phyloP scores from a whole-genome alignment of 1,284 basidiomycete genomes.

The Inonotus obliquus region DNA sequence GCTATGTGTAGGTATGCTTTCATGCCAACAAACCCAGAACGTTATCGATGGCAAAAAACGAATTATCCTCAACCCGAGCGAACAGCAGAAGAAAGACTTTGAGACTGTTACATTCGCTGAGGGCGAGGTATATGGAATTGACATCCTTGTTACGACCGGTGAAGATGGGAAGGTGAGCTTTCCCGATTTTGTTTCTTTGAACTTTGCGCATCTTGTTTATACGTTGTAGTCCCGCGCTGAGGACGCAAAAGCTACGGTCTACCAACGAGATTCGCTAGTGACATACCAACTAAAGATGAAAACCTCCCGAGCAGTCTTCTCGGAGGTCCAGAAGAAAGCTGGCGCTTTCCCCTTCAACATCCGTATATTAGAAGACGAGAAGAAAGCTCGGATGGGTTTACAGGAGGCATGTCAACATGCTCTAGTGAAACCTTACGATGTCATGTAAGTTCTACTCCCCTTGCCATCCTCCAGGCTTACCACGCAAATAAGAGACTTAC shows the following conservation, averaged over 20 bases:
- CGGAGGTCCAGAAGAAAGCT: constrained; percentile 96
- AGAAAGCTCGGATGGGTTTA: constrained; percentile 90
- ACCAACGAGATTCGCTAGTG: constrained; percentile 82
- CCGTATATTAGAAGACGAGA: constrained; percentile 91
- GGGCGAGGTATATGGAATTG: constrained; percentile 94
- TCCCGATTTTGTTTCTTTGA: not conserved
- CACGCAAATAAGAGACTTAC: not conserved
- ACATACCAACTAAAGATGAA: constrained; percentile 99
- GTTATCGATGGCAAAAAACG: constrained; percentile 97
- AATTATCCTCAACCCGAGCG: constrained; percentile 85
- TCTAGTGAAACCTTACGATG: constrained; percentile 87
- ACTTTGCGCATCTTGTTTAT: constrained; percentile 27
- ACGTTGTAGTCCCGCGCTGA: constrained; percentile 65
- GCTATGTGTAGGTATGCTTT: constrained; percentile 92
- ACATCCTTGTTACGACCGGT: constrained; percentile 85
- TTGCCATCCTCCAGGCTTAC: not conserved
- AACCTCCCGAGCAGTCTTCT: constrained; percentile 91
- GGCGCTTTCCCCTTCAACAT: constrained; percentile 98
- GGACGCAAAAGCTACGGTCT: constrained; percentile 88
- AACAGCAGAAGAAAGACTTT: constrained; percentile 80
- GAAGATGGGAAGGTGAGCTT: constrained; percentile 79
- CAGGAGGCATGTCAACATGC: constrained; percentile 94
- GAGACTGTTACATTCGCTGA: constrained; percentile 86
- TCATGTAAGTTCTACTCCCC: constrained; percentile 54
- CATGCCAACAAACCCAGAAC: constrained; percentile 88